These are phyloP conservation scores for Cyathus striatus DNA, from an alignment of 768 basidiomycete genomes.

Conservation along the genomic window DNA sequence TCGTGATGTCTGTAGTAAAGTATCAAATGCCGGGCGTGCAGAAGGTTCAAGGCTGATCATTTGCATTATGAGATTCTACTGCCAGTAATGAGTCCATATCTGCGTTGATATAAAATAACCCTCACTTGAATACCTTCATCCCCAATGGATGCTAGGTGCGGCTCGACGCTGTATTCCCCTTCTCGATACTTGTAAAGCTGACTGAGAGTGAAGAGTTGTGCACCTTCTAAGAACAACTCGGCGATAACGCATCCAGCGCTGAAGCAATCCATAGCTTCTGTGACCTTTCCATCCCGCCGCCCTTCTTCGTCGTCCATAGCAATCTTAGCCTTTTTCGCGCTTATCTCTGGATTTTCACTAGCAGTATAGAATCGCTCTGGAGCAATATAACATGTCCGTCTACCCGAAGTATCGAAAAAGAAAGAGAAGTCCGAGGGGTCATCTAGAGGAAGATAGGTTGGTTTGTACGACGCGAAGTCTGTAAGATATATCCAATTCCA, in stretches of 20 bases:
- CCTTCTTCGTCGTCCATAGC: constrained; percentile 52
- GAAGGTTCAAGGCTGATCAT: constrained; percentile 85
- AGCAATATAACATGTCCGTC: constrained; percentile 92
- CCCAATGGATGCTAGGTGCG: constrained; percentile 67
- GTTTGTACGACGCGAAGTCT: constrained; percentile 95
- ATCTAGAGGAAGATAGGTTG: constrained; percentile 90
- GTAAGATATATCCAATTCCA: constrained; percentile 95
- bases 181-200: constrained; percentile 93
- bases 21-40: constrained; percentile 77
- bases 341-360: constrained; percentile 60
- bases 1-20: constrained; percentile 66
- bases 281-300: constrained; percentile 75
- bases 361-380: constrained; percentile 93
- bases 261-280: constrained; percentile 97
- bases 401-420: constrained; percentile 93
- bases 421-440: constrained; percentile 98
- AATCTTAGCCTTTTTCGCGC: constrained; percentile 56
- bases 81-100: constrained; percentile 17
- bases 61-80: constrained; percentile 77
- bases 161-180: constrained; percentile 75
- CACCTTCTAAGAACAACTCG: constrained; percentile 93
- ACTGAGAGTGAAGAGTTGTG: constrained; percentile 87
- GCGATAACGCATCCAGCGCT: constrained; percentile 93
- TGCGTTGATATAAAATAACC: constrained; percentile 1
- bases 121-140: constrained; percentile 81